Evolutionary conservation across 1,139 yeast genomes (phyloP), one percentile per base, ranked within the genome.

Genomic region (Suhomyces yuchorum): DNA sequence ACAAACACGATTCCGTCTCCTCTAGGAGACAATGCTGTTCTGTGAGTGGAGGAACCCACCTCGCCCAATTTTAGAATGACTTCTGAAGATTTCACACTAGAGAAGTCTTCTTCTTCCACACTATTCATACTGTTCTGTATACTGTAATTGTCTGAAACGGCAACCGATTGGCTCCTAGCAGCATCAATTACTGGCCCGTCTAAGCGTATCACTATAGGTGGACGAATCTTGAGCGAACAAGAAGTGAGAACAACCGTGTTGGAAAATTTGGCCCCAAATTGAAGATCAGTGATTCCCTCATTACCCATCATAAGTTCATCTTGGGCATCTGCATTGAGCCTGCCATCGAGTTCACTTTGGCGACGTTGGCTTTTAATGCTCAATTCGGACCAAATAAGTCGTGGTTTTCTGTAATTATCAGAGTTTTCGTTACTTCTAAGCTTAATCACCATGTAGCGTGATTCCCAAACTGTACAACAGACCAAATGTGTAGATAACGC

Each of bases 251-350:
- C 57, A 5, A 75, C 54, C 12, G 75, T 67, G 52, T 73, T 73
- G 34, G 75, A 62, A 42, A 50, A 54, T 12, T 65, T 59, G 8
- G 62, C 58, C 1, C 78, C 78, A 63, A 91, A 86, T 50, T 80
- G 80, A n/a, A 88, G 71, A 53, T 85, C 89, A 0, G 98, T 92
- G 40, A 91, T 87, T 1, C 97, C 97, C 61, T 92, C 97, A 53
- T 86, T 82, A 50, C 88, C 93, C 61, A 86, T 70, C 73, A 72
- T 72, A 37, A 68, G 57, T 32, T 56, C 58, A 48, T 62, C 63
- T 20, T 65, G 71, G 5, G 55, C 56, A 18, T 57, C 56, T 1
- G 51, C 50, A 14, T 43, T 43, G 6, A 58, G 63, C 3, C 57
- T 60, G n/a, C 44, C 46, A 5, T 51, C 55, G n/a, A 37, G 51